A percentile compares a stretch with the other conserved stretches of the same genome.
These are phyloP conservation scores for Mediolabrus comicus DNA, from an alignment of 108 stramenopile species.

Conservation along the genomic window DNA sequence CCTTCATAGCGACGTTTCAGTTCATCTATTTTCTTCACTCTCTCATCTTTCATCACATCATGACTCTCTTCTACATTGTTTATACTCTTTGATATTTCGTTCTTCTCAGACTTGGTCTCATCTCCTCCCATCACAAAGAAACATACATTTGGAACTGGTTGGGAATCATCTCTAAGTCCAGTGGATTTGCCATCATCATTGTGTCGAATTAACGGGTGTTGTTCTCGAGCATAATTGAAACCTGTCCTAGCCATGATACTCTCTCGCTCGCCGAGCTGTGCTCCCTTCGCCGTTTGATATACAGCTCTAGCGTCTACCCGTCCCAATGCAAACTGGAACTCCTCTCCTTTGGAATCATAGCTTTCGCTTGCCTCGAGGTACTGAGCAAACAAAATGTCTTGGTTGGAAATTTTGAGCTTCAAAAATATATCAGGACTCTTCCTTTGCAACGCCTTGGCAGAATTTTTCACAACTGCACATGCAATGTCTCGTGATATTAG, in stretches of 20 bases:
- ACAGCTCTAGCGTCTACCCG: slow-evolving; percentile 1
- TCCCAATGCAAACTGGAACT: slow-evolving; percentile 10
- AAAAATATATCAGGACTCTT: neutral
- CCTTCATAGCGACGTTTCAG: neutral
- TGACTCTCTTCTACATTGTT: neutral
- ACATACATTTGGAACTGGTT: neutral
- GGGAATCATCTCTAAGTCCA: neutral
- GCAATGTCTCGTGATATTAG: neutral
- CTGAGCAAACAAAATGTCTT: neutral
- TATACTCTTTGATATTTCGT: neutral
- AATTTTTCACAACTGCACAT: neutral
- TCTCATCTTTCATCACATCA: neutral
- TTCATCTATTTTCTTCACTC: neutral
- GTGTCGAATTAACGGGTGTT: slow-evolving; percentile 2
- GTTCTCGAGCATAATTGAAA: slow-evolving; percentile 8
- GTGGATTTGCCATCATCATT: neutral
- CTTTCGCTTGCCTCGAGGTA: neutral
- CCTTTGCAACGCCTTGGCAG: neutral
- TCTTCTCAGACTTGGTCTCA: neutral
- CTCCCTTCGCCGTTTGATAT: slow-evolving; percentile 3
- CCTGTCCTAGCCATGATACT: slow-evolving; percentile 1
- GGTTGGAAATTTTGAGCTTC: neutral
- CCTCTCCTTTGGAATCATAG: slow-evolving; percentile 6
- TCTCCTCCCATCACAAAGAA: neutral
- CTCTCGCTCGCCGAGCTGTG: neutral